Evolutionary conservation across 169 alveolate genomes (phyloP).

Genomic region (Cryptosporidium sp.): DNA sequence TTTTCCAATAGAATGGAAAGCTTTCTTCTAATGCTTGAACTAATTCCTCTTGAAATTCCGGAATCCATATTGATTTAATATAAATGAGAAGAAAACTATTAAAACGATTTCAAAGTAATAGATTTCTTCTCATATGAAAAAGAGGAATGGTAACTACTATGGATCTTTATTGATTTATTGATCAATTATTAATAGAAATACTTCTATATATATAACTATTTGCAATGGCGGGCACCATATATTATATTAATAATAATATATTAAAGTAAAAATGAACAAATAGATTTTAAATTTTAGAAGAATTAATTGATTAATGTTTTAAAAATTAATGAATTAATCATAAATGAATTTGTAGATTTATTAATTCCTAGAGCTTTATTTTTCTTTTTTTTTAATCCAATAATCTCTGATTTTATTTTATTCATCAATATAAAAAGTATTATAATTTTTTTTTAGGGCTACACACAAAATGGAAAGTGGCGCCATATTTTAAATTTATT

Average conservation of each 20-base stretch:
- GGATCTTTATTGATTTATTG: no score
- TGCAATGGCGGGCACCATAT: no score
- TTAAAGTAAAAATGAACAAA: no score
- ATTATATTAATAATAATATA: no score
- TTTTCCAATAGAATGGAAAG: constrained; percentile 38
- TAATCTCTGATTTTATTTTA: no score
- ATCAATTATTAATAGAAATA: no score
- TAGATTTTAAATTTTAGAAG: no score
- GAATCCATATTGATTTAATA: background rate
- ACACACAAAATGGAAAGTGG: background rate
- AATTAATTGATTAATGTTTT: no score
- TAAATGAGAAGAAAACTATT: background rate
- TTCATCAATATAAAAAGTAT: no score
- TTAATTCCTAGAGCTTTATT: background rate
- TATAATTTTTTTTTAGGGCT: background rate
- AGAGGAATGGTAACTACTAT: background rate
- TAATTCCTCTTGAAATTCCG: constrained; percentile 23
- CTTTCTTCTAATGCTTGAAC: constrained; percentile 39
- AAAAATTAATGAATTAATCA: no score
- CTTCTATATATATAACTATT: no score
- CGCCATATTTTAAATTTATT: background rate
- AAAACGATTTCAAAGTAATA: background rate
- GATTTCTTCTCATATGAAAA: background rate
- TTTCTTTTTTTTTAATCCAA: background rate
- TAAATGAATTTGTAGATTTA: no score